Percentiles rank a stretch among this genome's conserved stretches.
These are phyloP conservation scores for Melampsora larici-populina DNA, from an alignment of 1,284 basidiomycete genomes.

Conservation along the genomic window DNA sequence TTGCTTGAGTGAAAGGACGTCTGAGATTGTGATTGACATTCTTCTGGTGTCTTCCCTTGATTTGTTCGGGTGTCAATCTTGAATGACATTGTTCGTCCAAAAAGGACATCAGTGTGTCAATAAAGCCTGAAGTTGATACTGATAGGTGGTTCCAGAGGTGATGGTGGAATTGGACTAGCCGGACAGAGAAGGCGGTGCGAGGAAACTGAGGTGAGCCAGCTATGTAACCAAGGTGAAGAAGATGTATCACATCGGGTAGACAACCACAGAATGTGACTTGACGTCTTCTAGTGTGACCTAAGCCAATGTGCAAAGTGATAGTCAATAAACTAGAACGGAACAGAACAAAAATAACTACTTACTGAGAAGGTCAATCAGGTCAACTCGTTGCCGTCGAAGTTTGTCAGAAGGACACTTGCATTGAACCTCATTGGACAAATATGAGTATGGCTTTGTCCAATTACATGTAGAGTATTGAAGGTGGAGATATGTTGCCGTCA, in stretches of 20 bases:
- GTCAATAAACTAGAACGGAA: too few relatives aligned
- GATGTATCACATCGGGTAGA: not conserved
- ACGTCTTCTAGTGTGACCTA: too few relatives aligned
- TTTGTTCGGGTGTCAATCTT: not conserved
- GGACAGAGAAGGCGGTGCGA: not conserved
- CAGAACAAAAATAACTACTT: too few relatives aligned
- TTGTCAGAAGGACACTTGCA: too few relatives aligned
- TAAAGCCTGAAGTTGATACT: not conserved
- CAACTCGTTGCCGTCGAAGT: too few relatives aligned
- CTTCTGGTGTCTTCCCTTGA: not conserved
- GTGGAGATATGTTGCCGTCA: too few relatives aligned
- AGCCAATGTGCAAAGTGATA: too few relatives aligned
- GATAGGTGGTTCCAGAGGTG: not conserved
- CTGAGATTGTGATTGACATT: not conserved
- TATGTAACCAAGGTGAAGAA: not conserved
- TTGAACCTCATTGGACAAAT: too few relatives aligned
- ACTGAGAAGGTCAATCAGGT: too few relatives aligned
- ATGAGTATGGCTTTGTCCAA: too few relatives aligned
- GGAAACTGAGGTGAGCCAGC: not conserved
- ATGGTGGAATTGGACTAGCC: not conserved
- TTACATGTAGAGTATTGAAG: too few relatives aligned
- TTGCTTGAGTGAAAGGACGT: not conserved
- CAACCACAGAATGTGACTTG: not conserved
- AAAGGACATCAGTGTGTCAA: too few relatives aligned
- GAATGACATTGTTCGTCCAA: not conserved